These are phyloP conservation scores for Jatropha curcas DNA, from an alignment of 345 rosid species.

Conservation along the genomic window DNA sequence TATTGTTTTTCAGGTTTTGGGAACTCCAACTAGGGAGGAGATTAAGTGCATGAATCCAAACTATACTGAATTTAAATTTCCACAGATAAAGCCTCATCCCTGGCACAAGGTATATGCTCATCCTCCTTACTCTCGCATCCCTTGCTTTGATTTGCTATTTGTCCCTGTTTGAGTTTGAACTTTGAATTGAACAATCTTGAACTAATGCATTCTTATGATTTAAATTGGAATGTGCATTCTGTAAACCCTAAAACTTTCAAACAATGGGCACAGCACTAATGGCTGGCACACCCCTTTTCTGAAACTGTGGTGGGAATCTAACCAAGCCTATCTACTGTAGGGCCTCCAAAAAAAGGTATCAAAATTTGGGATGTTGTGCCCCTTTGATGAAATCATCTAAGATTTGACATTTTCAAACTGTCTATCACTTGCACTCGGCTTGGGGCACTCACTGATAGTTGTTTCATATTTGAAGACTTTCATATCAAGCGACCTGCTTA, in stretches of 20 bases:
- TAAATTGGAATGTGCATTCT: not conserved
- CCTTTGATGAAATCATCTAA: not conserved
- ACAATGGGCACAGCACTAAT: not conserved
- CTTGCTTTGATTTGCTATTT: not conserved
- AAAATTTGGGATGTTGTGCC: not conserved
- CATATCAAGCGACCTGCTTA: not conserved
- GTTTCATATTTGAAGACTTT: not conserved
- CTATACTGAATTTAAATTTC: slow-evolving; percentile 89
- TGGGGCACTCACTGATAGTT: not conserved
- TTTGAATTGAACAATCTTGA: not conserved
- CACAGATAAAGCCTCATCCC: slow-evolving; percentile 95
- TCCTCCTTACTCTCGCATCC: not conserved
- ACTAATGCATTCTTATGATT: not conserved
- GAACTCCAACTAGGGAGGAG: slow-evolving; percentile 97
- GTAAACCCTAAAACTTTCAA: not conserved
- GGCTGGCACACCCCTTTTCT: not conserved
- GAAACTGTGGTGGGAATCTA: not conserved
- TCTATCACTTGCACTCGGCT: not conserved
- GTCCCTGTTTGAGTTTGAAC: not conserved
- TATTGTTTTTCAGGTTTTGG: slow-evolving; percentile 59
- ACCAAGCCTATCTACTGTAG: not conserved
- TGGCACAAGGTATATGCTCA: slow-evolving; percentile 77
- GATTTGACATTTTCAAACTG: too few relatives aligned
- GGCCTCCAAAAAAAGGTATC: not conserved
- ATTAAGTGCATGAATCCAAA: slow-evolving; percentile 99